phyloP scores from a whole-genome alignment of 306 rosid genomes.

The Mimosa pudica region DNA sequence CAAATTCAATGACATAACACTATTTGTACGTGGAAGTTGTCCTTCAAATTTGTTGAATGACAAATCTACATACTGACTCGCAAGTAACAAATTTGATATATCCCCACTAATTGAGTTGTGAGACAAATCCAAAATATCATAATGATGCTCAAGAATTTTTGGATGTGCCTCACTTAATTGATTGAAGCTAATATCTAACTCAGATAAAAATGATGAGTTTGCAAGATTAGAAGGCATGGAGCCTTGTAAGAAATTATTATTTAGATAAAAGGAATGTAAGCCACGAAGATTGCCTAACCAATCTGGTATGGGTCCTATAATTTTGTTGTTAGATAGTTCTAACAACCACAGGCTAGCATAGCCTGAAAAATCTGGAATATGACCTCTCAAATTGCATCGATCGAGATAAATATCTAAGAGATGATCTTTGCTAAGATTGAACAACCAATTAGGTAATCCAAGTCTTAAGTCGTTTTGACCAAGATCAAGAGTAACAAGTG shows the following conservation, averaged over 20 bases:
- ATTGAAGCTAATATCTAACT: not conserved
- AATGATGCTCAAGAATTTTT: not conserved
- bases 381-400: not conserved
- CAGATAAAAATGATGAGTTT: not conserved
- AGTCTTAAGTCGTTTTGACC: not conserved
- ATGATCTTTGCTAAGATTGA: not conserved
- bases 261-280: rapidly evolving
- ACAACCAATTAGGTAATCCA: not conserved
- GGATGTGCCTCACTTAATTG: not conserved
- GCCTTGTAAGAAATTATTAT: not conserved
- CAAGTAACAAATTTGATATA: not conserved
- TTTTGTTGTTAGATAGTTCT: not conserved
- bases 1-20: not conserved
- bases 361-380: not conserved
- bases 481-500: not conserved
- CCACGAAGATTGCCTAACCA: not conserved
- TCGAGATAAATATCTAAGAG: not conserved
- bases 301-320: not conserved
- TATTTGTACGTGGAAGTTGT: not conserved
- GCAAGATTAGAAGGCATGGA: not conserved
- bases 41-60: not conserved
- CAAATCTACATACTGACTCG: not conserved
- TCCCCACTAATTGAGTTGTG: not conserved
- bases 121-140: not conserved
- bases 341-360: not conserved